Evolutionary conservation across 1,139 yeast species (phyloP).

Genomic region (Pichiaceae sp.): DNA sequence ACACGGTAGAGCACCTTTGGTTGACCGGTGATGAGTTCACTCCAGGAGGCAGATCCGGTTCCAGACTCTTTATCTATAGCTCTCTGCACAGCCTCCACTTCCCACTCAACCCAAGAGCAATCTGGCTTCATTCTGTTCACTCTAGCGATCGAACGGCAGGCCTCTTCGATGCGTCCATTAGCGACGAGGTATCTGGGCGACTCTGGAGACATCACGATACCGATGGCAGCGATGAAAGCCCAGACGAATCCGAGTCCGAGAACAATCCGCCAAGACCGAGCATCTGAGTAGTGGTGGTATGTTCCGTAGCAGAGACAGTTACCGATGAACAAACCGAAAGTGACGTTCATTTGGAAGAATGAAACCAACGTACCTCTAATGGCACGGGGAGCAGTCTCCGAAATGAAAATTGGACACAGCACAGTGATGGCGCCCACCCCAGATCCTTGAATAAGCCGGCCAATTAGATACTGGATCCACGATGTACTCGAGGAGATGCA

Average conservation of each 20-base stretch:
- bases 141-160: conserved; percentile 33
- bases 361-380: conserved; percentile 65
- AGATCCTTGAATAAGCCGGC: conserved; percentile 54
- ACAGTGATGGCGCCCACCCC: conserved; percentile 68
- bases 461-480: conserved; percentile 51
- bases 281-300: conserved; percentile 31
- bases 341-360: conserved; percentile 60
- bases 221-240: conserved; percentile 43
- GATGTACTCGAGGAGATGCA: conserved; percentile 42
- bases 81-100: conserved; percentile 30
- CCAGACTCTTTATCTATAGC: conserved; percentile 38
- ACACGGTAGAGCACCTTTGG: conserved; percentile 40
- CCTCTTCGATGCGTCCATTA: conserved; percentile 35
- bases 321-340: conserved; percentile 62
- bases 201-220: conserved; percentile 56
- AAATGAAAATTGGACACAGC: conserved; percentile 57
- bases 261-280: conserved; percentile 61
- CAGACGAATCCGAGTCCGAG: conserved; percentile 47
- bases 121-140: conserved; percentile 21
- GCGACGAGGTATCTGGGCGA: conserved; percentile 58
- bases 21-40: conserved; percentile 23
- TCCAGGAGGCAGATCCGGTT: conserved; percentile 36
- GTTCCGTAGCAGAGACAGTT: conserved; percentile 63
- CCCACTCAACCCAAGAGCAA: conserved; percentile 29
- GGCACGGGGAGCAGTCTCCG: conserved; percentile 63